Evolutionary conservation across 805 yeast species (phyloP), one percentile per base, ranked within the genome.

Genomic region (Saccharomycodes ludwigii): DNA sequence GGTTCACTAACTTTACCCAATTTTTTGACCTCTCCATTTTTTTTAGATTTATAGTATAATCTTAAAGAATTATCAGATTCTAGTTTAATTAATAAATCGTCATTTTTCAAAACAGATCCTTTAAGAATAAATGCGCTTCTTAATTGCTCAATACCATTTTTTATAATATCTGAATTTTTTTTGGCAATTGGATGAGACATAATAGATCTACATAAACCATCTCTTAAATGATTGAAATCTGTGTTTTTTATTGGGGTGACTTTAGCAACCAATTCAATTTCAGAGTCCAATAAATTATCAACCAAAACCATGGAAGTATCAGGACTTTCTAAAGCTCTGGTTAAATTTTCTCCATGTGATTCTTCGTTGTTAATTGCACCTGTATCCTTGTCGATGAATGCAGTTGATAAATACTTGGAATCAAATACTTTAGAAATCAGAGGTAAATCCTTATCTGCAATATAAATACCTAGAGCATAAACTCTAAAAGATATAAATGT

Each of bases 161-260:
- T 62, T n/a, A 69, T 50, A 16, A 52, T 58, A 3, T 64, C 71
- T 20, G 58, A 58, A 23, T 65, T 58, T 5, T 62, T 56, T 41
- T 73, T 73, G 32, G 77, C 70, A 37, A 65, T 58, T 2, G 78
- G 73, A 46, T 72, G 73, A 21, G 83, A 78, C 52, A 76, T 62
- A 29, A 83, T 69, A 0, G 94, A 73, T 50, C 86, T 77, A 30
- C 84, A 69, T 38, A 91, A 69, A 0, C 97, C 97, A 49, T 91
- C 97, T 41, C 80, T 71, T 46, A 88, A 57, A 50, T 91, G 97
- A 40, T 74, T 73, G 56, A 80, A 85, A 56, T 88, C 96, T 1
- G 97, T 88, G 52, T 81, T 84, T 49, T 95, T 71, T 12, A 78
- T 74, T 0, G 98, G 96, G 8, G 79, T 75, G 36, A 88, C 76